These are phyloP conservation scores for Cubamyces lactineus DNA, from an alignment of 768 basidiomycete genomes.

Conservation along the genomic window DNA sequence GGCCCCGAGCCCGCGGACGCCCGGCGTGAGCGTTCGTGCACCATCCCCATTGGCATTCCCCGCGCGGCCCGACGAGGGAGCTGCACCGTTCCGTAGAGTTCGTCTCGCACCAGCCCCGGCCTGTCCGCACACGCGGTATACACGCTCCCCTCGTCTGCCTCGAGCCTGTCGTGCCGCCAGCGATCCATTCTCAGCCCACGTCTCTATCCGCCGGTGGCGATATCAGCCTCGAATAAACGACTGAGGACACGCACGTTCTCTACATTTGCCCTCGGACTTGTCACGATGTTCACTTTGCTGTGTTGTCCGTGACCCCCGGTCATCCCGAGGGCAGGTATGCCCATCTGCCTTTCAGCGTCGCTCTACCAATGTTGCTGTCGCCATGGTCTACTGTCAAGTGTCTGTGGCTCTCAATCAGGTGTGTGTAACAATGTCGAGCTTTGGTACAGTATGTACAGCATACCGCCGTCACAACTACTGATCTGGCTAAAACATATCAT, in stretches of 20 bases:
- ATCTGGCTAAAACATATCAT: not conserved
- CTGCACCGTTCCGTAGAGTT: not conserved
- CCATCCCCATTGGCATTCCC: too few species aligned
- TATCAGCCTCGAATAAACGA: not conserved
- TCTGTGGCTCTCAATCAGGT: not conserved
- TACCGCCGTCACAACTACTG: too few species aligned
- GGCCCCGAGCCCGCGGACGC: constrained; percentile 2
- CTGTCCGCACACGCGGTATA: not conserved
- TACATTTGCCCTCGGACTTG: not conserved
- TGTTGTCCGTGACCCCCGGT: not conserved
- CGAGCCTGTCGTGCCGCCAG: constrained; percentile 2
- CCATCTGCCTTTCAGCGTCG: not conserved
- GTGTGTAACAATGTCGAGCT: not conserved
- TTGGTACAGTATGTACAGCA: not conserved
- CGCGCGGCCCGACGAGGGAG: constrained; percentile 1
- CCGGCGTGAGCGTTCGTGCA: not conserved
- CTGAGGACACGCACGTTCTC: constrained; percentile 1
- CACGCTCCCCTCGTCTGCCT: constrained; percentile 3
- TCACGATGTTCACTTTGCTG: not conserved
- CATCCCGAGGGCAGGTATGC: too few species aligned
- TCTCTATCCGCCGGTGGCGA: not conserved
- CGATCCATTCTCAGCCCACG: not conserved
- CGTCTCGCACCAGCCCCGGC: not conserved
- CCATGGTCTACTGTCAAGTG: not conserved
- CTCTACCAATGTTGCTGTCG: not conserved